These are phyloP conservation scores for Seiridium cupressi DNA, from an alignment of 2,329 filamentous ascomycete species.

Conservation along the genomic window DNA sequence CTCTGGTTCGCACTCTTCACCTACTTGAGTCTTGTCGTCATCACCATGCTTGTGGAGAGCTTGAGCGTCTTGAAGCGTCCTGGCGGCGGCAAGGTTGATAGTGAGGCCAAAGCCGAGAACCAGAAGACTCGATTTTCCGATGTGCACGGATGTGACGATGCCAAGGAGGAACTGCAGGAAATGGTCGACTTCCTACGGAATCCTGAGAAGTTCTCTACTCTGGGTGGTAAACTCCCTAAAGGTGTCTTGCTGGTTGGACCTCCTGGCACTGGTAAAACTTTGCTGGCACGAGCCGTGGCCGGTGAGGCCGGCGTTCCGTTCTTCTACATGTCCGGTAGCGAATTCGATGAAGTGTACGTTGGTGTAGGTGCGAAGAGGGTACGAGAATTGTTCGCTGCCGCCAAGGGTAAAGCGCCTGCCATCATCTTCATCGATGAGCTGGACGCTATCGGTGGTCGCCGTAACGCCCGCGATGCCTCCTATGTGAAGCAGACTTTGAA, in stretches of 20 bases:
- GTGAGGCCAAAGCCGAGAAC: constrained; percentile 87
- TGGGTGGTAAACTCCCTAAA: constrained; percentile 95
- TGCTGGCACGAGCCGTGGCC: constrained; percentile 91
- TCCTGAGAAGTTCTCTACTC: constrained; percentile 87
- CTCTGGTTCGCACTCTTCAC: constrained; percentile 74
- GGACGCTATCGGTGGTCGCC: constrained; percentile 90
- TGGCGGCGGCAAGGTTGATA: constrained; percentile 65
- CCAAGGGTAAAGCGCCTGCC: constrained; percentile 80
- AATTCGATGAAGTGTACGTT: constrained; percentile 98
- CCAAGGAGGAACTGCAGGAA: constrained; percentile 96
- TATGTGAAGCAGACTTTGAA: constrained; percentile 98
- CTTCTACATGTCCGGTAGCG: constrained; percentile 99
- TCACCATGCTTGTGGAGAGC: constrained; percentile 81
- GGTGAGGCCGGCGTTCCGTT: constrained; percentile 97
- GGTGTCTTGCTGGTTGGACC: constrained; percentile 93
- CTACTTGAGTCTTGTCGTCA: constrained; percentile 75
- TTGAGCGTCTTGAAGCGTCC: constrained; percentile 79
- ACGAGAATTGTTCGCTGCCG: constrained; percentile 83
- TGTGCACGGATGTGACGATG: constrained; percentile 96
- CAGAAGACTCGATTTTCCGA: constrained; percentile 90
- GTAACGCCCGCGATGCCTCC: constrained; percentile 87
- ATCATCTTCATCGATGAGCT: constrained; percentile 97
- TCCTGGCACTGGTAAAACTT: constrained; percentile 95
- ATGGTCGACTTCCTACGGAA: constrained; percentile 94
- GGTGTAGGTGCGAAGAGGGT: constrained; percentile 96